Evolutionary conservation across 1,284 basidiomycete species (phyloP).

Genomic region (Chondrostereum purpureum): DNA sequence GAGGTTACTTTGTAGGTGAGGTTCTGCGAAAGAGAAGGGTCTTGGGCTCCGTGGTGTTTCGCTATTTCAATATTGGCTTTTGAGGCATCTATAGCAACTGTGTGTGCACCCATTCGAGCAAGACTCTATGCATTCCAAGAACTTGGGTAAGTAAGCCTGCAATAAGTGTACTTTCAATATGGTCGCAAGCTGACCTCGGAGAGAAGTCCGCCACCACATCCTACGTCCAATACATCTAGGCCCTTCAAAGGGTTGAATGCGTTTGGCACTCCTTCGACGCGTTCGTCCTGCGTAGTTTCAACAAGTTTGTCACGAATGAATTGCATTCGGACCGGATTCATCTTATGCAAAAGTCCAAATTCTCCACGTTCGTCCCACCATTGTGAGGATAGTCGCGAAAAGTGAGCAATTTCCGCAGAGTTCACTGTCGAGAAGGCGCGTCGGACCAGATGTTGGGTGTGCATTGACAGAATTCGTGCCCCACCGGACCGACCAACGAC

Average conservation of each 20-base stretch:
- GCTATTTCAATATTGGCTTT: constrained; percentile 85
- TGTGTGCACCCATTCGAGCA: constrained; percentile 81
- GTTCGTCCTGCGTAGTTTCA: constrained; percentile 51
- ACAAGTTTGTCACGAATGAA: constrained; percentile 81
- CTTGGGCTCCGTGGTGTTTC: constrained; percentile 72
- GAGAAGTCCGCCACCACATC: constrained; percentile 92
- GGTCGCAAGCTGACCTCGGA: constrained; percentile 61
- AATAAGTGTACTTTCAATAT: not conserved
- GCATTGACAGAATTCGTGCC: too few relatives aligned
- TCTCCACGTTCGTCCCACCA: constrained; percentile 99
- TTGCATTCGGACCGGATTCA: constrained; percentile 89
- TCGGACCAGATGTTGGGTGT: not conserved
- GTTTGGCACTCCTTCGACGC: constrained; percentile 25
- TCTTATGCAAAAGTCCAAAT: constrained; percentile 84
- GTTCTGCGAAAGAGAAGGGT: constrained; percentile 49
- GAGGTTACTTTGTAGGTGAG: constrained; percentile 69
- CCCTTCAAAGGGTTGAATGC: constrained; percentile 30
- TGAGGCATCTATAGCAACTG: constrained; percentile 89
- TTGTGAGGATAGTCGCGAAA: constrained; percentile 83
- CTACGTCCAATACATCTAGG: constrained; percentile 69
- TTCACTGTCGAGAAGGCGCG: constrained; percentile 47
- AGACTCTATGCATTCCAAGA: constrained; percentile 52
- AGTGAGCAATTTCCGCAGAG: constrained; percentile 82
- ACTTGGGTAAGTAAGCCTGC: constrained; percentile 7
- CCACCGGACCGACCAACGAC: too few relatives aligned